phyloP scores from a whole-genome alignment of 345 rosid genomes.

The Triadica sebifera region DNA sequence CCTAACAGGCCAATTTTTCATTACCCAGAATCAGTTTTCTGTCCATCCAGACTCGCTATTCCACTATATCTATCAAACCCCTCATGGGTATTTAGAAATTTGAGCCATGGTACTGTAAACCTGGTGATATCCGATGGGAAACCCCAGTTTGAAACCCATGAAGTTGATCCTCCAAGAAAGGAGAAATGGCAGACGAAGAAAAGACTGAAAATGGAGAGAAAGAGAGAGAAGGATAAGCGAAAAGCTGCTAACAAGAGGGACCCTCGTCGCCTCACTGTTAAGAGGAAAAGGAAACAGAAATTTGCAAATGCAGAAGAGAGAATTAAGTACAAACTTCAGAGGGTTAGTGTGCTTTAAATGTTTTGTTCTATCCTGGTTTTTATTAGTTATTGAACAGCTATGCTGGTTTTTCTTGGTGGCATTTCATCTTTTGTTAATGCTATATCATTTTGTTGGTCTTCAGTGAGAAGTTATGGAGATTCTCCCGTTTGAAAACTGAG shows the following conservation, averaged over 20 bases:
- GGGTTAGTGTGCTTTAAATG: conserved; percentile 37
- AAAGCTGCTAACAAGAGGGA: conserved; percentile 81
- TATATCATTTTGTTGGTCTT: not conserved
- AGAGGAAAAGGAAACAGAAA: conserved; percentile 58
- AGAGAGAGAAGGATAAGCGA: conserved; percentile 71
- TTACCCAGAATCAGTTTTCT: conserved; percentile 8
- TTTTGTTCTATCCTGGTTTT: not conserved
- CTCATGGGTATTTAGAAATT: conserved; percentile 41
- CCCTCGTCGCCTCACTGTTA: conserved; percentile 68
- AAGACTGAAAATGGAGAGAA: conserved; percentile 65
- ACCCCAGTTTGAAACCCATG: conserved; percentile 75
- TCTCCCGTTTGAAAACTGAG: not conserved
- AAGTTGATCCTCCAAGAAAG: conserved; percentile 79
- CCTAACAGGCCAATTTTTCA: conserved; percentile 12
- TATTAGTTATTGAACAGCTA: not conserved
- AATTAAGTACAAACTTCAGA: conserved; percentile 74
- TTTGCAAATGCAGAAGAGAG: conserved; percentile 77
- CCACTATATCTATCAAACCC: conserved; percentile 19
- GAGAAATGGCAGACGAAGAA: conserved; percentile 78
- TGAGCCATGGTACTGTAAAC: conserved; percentile 63
- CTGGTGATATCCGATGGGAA: conserved; percentile 85
- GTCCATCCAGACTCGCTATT: conserved; percentile 16
- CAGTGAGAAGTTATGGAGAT: not conserved
- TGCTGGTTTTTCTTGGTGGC: not conserved
- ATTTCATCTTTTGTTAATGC: not conserved